Evolutionary conservation across 768 basidiomycete genomes (phyloP), one percentile per base, ranked within the genome.

Genomic region (Psilocybe subaeruginosa): DNA sequence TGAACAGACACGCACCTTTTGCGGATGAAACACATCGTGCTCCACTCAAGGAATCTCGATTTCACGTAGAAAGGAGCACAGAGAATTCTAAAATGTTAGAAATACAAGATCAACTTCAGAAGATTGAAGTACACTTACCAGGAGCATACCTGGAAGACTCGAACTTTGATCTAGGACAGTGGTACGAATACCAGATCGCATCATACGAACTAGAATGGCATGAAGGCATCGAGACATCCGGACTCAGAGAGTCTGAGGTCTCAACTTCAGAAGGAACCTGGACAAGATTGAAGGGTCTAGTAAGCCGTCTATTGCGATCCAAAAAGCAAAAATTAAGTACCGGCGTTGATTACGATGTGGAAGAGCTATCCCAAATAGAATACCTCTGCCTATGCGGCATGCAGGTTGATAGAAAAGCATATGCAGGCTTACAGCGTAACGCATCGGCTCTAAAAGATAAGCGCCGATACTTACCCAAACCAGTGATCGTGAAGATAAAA

Each of bases 401-500:
- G 16, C 69, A 69, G 37, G 64, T 69, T 1, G 47, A 63, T 8
- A 23, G 52, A 4, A 59, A 60, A 8, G 64, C 55, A 0, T 70
- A 66, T 46, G 58, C 70, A 1, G 53, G 62, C 0, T 7, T 76
- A 0, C 73, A 76, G 35, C 53, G 71, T 0, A 78, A 72, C 56
- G 61, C 73, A 0, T 58, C 68, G 0, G 6, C 47, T 0, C 29
- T 63, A 0, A 72, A 73, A 33, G 72, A 72, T 12, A 61, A 63
- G 5, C 33, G 45, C 0, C 51, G 67, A 0, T 14, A 64, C 1
- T 46, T 77, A 0, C 77, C 78, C 0, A 73, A 73, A 52, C 78
- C 78, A 1, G 51, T 80, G 0, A 68, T 78, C 0, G 60, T 81
- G 0, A 69, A 68, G 0, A 68, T 75, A 0, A 8, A 64, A 0